Conservation (phyloP, 1,284 basidiomycete genomes). For the Stereum hirsutum region DNA sequence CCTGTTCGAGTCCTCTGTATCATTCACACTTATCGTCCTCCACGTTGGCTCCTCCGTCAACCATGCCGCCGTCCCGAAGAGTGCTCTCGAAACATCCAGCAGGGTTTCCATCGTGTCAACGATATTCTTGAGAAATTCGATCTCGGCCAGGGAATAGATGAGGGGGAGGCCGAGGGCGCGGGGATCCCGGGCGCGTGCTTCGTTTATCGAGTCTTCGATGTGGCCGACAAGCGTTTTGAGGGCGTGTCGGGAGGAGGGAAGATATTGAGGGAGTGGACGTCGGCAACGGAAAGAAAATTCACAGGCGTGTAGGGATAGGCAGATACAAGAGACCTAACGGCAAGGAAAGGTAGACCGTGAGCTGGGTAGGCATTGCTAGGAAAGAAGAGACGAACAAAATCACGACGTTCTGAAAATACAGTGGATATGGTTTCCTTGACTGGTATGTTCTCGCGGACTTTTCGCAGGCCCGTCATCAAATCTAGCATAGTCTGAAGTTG, state of each 20-base stretch:
- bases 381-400: slow-evolving; percentile 25
- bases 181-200: slow-evolving; percentile 21
- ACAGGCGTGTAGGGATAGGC: slow-evolving; percentile 37
- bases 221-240: slow-evolving; percentile 25
- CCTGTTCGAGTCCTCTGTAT: neutral
- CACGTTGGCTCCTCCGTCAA: slow-evolving; percentile 17
- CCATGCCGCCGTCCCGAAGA: slow-evolving; percentile 40
- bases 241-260: slow-evolving; percentile 37
- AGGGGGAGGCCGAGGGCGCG: slow-evolving; percentile 27
- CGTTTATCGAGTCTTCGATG: slow-evolving; percentile 26
- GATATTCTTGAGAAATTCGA: slow-evolving; percentile 31
- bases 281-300: slow-evolving; percentile 40
- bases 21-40: neutral
- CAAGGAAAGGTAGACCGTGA: neutral
- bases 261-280: slow-evolving; percentile 40
- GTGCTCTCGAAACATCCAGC: slow-evolving; percentile 27
- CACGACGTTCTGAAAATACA: slow-evolving; percentile 33
- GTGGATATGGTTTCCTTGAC: slow-evolving; percentile 31
- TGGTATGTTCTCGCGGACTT: slow-evolving; percentile 39
- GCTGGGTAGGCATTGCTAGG: neutral
- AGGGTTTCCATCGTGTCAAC: slow-evolving; percentile 35
- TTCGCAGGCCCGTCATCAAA: slow-evolving; percentile 35
- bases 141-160: slow-evolving; percentile 37
- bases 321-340: slow-evolving; percentile 34
- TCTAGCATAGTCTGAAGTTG: slow-evolving; percentile 36